phyloP scores from a whole-genome alignment of 768 basidiomycete species.

The Gloeostereum incarnatum region DNA sequence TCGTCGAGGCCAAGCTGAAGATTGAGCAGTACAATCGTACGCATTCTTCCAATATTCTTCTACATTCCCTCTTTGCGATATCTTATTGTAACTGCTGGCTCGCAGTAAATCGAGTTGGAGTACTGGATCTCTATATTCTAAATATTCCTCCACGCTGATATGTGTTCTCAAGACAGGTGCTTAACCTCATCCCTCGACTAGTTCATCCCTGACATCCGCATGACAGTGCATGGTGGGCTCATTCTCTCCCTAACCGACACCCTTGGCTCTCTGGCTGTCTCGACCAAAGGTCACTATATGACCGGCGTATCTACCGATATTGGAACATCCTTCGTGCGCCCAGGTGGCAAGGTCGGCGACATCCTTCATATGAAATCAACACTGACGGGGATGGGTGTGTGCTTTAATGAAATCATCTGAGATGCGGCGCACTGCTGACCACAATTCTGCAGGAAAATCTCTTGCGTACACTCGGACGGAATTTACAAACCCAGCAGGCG shows the following conservation, averaged over 20 bases:
- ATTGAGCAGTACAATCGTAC: slow-evolving; percentile 69
- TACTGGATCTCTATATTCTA: too few relatives aligned
- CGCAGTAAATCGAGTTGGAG: slow-evolving; percentile 76
- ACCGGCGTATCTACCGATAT: slow-evolving; percentile 85
- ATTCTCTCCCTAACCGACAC: slow-evolving; percentile 80
- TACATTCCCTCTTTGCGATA: not conserved
- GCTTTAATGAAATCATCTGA: not conserved
- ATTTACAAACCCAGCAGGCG: slow-evolving; percentile 54
- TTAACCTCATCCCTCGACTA: slow-evolving; percentile 1
- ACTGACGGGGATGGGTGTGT: slow-evolving; percentile 60
- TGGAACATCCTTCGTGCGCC: slow-evolving; percentile 68
- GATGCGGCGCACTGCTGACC: not conserved
- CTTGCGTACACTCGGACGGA: slow-evolving; percentile 79
- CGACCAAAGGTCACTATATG: slow-evolving; percentile 76
- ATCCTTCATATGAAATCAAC: slow-evolving; percentile 53
- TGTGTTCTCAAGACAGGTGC: not conserved
- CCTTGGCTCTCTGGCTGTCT: slow-evolving; percentile 76
- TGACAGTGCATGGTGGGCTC: slow-evolving; percentile 66
- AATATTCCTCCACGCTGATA: slow-evolving; percentile 12
- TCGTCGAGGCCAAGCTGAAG: slow-evolving; percentile 57
- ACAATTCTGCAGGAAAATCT: slow-evolving; percentile 47
- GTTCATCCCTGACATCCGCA: slow-evolving; percentile 3
- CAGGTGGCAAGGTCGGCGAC: slow-evolving; percentile 66
- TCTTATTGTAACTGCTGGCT: not conserved
- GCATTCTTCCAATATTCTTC: slow-evolving; percentile 12